Percentiles rank a stretch among this genome's conserved stretches.
Conservation (phyloP, 208 protist genomes). For the Leishmania turanica region DNA sequence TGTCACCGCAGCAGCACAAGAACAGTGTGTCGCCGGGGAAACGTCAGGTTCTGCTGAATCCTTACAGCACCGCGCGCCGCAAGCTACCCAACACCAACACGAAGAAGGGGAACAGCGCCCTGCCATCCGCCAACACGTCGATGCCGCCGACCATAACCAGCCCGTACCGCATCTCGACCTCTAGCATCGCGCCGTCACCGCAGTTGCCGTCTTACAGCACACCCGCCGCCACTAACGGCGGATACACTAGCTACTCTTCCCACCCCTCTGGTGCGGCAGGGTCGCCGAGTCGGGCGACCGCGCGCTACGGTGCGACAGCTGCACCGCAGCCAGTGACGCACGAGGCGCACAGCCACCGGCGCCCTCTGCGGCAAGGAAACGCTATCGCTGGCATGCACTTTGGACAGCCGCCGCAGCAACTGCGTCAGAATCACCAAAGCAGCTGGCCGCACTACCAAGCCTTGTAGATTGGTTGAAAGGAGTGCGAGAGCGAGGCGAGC, state of each 20-base stretch:
- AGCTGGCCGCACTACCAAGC: not conserved
- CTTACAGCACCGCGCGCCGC: slow-evolving; percentile 11
- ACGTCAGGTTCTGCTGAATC: slow-evolving; percentile 27
- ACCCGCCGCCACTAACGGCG: not conserved
- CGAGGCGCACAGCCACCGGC: not conserved
- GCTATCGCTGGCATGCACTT: not conserved
- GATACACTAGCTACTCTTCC: not conserved
- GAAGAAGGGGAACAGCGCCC: not conserved
- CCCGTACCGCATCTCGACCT: slow-evolving; percentile 1
- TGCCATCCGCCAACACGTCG: not conserved
- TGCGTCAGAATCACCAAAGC: not conserved
- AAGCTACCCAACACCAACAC: not conserved
- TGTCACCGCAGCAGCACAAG: not conserved
- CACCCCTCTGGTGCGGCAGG: not conserved
- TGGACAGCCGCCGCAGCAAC: not conserved
- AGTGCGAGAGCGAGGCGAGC: not conserved
- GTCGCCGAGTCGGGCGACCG: not conserved
- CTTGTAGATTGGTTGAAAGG: not conserved
- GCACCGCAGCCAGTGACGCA: not conserved
- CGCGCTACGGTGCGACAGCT: not conserved
- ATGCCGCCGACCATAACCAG: not conserved
- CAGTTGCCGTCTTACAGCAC: not conserved
- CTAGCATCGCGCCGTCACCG: not conserved
- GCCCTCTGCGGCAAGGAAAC: not conserved
- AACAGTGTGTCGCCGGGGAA: slow-evolving; percentile 3